phyloP scores from a whole-genome alignment of 768 basidiomycete species.

The Rhodotorula graminis region DNA sequence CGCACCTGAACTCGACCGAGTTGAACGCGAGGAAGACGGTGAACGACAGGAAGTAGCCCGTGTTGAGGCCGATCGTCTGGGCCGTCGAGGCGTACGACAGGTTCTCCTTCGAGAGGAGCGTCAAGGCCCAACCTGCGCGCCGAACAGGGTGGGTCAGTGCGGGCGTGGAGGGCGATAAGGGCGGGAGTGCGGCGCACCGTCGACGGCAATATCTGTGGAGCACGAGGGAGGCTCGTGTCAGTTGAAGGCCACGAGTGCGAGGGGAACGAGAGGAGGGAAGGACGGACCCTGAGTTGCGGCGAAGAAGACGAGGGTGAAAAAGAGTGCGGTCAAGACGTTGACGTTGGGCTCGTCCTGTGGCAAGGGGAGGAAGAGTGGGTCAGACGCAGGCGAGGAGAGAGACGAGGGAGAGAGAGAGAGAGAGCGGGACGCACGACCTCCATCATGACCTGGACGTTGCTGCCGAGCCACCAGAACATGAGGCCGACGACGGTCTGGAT shows the following conservation, averaged over 20 bases:
- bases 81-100: constrained; percentile 95
- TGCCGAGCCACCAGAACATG: constrained; percentile 54
- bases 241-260: constrained; percentile 41
- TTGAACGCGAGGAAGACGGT: constrained; percentile 97
- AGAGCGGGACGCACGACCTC: constrained; percentile 65
- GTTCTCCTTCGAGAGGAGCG: constrained; percentile 78
- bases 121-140: constrained; percentile 51
- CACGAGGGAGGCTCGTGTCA: constrained; percentile 54
- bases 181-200: constrained; percentile 53
- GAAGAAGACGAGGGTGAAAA: constrained; percentile 84
- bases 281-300: constrained; percentile 91
- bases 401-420: constrained; percentile 8
- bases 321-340: constrained; percentile 68
- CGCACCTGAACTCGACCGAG: constrained; percentile 79
- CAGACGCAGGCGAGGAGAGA: not conserved
- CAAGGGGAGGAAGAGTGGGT: not conserved
- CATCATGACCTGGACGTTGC: constrained; percentile 67
- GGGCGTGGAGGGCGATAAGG: not conserved
- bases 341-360: constrained; percentile 75
- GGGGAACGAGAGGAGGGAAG: not conserved
- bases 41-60: constrained; percentile 90
- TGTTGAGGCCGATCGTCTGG: constrained; percentile 93
- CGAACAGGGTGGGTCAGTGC: not conserved
- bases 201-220: constrained; percentile 86
- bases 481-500: constrained; percentile 87